phyloP scores from a whole-genome alignment of 352 stramenopile genomes.

The Phytophthora nicotianae region DNA sequence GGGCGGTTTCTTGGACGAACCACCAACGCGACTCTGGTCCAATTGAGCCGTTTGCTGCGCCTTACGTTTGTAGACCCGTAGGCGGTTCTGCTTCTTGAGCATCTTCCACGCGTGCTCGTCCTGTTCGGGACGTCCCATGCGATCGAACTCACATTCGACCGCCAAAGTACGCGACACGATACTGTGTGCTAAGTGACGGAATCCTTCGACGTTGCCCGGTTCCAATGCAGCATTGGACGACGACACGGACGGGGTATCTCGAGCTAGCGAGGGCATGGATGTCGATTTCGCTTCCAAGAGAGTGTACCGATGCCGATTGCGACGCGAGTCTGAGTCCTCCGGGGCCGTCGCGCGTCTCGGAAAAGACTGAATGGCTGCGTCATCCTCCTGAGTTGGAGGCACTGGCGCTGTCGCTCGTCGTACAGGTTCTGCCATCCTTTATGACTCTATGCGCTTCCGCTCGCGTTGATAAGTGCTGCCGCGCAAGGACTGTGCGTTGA shows the following conservation, averaged over 20 bases:
- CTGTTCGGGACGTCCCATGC: conserved; percentile 34
- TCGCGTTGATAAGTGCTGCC: conserved; percentile 30
- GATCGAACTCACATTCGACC: conserved; percentile 50
- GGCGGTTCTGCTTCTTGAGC: conserved; percentile 43
- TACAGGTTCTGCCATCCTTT: conserved; percentile 28
- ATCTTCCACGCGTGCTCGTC: conserved; percentile 41
- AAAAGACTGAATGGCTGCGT: conserved; percentile 16
- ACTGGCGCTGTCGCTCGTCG: conserved; percentile 30
- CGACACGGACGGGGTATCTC: conserved; percentile 21
- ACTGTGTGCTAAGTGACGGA: conserved; percentile 47
- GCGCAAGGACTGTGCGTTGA: background rate
- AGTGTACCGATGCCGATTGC: conserved; percentile 10
- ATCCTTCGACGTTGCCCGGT: conserved; percentile 38
- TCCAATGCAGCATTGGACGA: conserved; percentile 31
- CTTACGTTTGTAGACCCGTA: conserved; percentile 53
- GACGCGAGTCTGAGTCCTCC: conserved; percentile 2
- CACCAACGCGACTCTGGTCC: conserved; percentile 16
- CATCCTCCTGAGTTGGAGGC: conserved; percentile 11
- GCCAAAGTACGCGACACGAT: conserved; percentile 56
- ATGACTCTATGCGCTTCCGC: conserved; percentile 18
- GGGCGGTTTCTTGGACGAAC: conserved; percentile 30
- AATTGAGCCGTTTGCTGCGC: conserved; percentile 10
- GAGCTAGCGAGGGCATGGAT: conserved; percentile 13
- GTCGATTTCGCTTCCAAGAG: conserved; percentile 14
- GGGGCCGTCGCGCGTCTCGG: conserved; percentile 27